Percentiles rank a stretch among this genome's conserved stretches.
Conservation (phyloP, 2,329 filamentous ascomycete species). For the Hymenoscyphus repandus region DNA sequence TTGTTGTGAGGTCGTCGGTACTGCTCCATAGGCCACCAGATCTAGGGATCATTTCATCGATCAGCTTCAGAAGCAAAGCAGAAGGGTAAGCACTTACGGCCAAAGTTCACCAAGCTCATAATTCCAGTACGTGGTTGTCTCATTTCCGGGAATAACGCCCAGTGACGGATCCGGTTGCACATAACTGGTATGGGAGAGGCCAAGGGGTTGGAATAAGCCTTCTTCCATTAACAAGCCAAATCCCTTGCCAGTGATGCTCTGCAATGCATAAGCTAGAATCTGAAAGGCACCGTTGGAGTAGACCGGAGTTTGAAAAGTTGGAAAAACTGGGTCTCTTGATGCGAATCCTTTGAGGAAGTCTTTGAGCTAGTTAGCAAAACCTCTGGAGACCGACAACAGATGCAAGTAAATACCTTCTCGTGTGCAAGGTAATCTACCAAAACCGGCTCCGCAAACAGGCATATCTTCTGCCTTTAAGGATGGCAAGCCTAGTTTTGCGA, state of each 20-base stretch:
- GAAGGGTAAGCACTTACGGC: constrained; percentile 7
- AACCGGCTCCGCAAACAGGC: too few species aligned
- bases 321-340: constrained; percentile 28
- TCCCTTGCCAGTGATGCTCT: constrained; percentile 34
- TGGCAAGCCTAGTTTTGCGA: not conserved
- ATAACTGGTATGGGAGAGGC: constrained; percentile 30
- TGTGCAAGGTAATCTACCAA: too few species aligned
- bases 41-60: constrained; percentile 3
- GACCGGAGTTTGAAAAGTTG: constrained; percentile 31
- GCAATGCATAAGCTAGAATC: constrained; percentile 36
- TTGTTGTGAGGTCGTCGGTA: constrained; percentile 27
- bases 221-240: constrained; percentile 28
- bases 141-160: not conserved
- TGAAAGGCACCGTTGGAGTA: constrained; percentile 36
- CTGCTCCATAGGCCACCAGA: constrained; percentile 36
- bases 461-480: not conserved
- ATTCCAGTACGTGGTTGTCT: not conserved
- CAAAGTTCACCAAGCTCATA: constrained; percentile 9
- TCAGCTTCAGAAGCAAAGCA: not conserved
- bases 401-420: too few species aligned
- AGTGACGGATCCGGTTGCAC: constrained; percentile 5
- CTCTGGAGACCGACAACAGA: too few species aligned
- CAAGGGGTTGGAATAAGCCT: constrained; percentile 31
- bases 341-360: not conserved
- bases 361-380: not conserved